Evolutionary conservation across 1,284 basidiomycete genomes (phyloP), one percentile per base, ranked within the genome.

Genomic region (Ustilago shanxiensis): DNA sequence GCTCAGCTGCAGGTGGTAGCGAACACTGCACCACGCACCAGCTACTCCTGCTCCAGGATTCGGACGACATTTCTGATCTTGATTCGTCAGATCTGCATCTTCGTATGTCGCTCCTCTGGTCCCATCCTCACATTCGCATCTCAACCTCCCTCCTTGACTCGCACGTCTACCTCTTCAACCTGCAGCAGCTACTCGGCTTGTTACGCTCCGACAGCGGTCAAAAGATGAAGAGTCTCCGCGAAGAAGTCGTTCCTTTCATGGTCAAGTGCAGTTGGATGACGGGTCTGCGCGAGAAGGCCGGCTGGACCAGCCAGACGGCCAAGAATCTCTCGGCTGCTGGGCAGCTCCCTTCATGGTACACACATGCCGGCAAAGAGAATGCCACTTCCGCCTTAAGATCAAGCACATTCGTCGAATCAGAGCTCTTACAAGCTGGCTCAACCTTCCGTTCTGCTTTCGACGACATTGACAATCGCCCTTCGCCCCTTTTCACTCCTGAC

Each of bases 251-350:
- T 22, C 83, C 83, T 13, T 82, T 83, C 59, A 65, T 84, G 53
- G 75, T 77, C 59, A 83, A 83, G 51, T 82, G 80, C 60, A 62
- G 77, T 58, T 85, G 83, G 83, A 82, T 82, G 72, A 61, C 61
- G 13, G 79, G 78, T 4, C 77, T 84, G 24, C 62, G 66, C 31
- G 72, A 79, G 20, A 85, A 85, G 69, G 79, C 81, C 26, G 80
- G 73, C 24, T 84, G 82, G 83, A 56, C n/a, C 26, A 39, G 28
- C 14, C 57, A 62, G 8, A 16, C 51, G 18, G n/a, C 60, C 47
- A 59, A 61, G 18, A 29, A 35, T n/a, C 18, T 52, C 11, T 29
- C 65, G 6, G 20, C 44, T 39, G 35, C 60, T 9, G 67, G 63
- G 1, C 60, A 69, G 2, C 18, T 33, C 8, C 24, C 63, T 2